phyloP scores from a whole-genome alignment of 2,329 filamentous ascomycete species.

The Colletotrichum godetiae region DNA sequence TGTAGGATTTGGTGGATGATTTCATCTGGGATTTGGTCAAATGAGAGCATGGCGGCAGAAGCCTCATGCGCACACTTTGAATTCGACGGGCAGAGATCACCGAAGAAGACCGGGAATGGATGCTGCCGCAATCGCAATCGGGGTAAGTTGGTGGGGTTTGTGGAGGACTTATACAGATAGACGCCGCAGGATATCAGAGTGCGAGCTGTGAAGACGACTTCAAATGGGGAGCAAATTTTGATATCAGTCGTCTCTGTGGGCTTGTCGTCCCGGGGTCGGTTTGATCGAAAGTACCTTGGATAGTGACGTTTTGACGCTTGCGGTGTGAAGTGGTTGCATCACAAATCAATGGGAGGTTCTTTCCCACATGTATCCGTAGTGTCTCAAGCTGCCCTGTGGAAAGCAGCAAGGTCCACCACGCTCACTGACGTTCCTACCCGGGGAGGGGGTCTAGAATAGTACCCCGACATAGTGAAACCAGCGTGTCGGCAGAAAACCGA shows the following conservation, averaged over 20 bases:
- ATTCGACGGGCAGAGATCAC: not conserved
- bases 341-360: slow-evolving; percentile 23
- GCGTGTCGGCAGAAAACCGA: too few species aligned
- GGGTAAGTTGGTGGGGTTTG: not conserved
- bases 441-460: too few species aligned
- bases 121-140: slow-evolving; percentile 6
- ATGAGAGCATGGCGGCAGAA: slow-evolving; percentile 43
- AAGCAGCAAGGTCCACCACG: slow-evolving; percentile 6
- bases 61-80: not conserved
- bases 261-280: not conserved
- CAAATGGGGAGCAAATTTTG: not conserved
- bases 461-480: too few species aligned
- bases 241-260: not conserved
- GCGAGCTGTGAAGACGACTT: not conserved
- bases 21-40: slow-evolving; percentile 79
- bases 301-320: not conserved
- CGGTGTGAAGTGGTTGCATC: slow-evolving; percentile 26
- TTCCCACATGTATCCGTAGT: slow-evolving; percentile 18
- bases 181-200: not conserved
- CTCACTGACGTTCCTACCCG: not conserved
- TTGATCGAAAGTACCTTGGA: not conserved
- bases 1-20: slow-evolving; percentile 83
- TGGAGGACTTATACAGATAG: slow-evolving; percentile 13
- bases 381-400: slow-evolving; percentile 27
- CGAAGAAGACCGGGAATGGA: not conserved